Percentiles rank a stretch among this genome's conserved stretches.
Conservation (phyloP, 2,329 filamentous ascomycete species). For the Aspergillus jensenii region DNA sequence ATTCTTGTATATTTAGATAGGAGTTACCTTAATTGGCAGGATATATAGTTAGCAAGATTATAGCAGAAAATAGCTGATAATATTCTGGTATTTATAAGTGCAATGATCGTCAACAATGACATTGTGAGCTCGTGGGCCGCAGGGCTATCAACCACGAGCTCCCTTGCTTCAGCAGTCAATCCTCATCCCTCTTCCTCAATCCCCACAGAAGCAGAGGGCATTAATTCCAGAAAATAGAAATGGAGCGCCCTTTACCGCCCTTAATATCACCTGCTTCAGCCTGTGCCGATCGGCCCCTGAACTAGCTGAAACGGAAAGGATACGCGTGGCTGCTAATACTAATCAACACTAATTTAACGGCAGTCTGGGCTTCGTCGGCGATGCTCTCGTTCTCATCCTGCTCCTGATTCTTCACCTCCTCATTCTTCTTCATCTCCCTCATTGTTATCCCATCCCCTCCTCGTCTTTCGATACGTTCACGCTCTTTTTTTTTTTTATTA, state of each 20-base stretch:
- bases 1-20: constrained; percentile 12
- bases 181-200: too few relatives aligned
- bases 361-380: constrained; percentile 8
- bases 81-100: background rate
- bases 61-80: background rate
- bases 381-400: constrained; percentile 6
- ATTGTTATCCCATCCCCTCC: constrained; percentile 1
- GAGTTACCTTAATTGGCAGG: background rate
- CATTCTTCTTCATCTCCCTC: background rate
- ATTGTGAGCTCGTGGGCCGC: background rate
- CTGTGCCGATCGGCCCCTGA: constrained; percentile 16
- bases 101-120: too few relatives aligned
- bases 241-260: background rate
- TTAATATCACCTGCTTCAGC: background rate
- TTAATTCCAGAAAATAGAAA: background rate
- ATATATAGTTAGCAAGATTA: constrained; percentile 1
- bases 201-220: too few relatives aligned
- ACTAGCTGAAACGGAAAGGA: constrained; percentile 18
- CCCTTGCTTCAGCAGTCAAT: background rate
- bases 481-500: background rate
- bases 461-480: background rate
- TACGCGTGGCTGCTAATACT: constrained; percentile 14
- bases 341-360: constrained; percentile 14
- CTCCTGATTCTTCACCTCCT: background rate
- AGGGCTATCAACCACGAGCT: background rate